These are phyloP conservation scores for Trichoderma simmonsii DNA, from an alignment of 2,329 filamentous ascomycete genomes.

Conservation along the genomic window DNA sequence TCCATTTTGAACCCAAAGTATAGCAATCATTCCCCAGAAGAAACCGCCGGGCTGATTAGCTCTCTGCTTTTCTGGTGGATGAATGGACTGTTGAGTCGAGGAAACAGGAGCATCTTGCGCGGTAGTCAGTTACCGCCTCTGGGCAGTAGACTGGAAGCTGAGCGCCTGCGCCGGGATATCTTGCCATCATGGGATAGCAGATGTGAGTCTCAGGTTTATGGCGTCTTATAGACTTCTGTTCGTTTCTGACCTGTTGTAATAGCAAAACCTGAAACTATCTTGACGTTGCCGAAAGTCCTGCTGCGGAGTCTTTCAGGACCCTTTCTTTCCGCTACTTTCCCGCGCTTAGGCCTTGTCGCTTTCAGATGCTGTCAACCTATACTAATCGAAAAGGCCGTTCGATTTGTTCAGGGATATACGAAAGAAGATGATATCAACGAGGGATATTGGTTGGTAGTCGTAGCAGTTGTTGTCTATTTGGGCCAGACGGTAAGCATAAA, in stretches of 20 bases:
- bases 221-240: background rate
- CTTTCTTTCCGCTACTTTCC: conserved; percentile 33
- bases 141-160: background rate
- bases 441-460: conserved; percentile 32
- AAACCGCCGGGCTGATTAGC: background rate
- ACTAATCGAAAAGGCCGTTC: conserved; percentile 38
- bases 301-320: background rate
- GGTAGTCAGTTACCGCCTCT: conserved; percentile 2
- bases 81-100: conserved; percentile 1
- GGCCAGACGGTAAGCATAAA: conserved; percentile 34
- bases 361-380: conserved; percentile 42
- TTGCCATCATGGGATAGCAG: background rate
- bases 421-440: conserved; percentile 18
- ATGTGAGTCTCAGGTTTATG: background rate
- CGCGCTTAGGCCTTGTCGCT: conserved; percentile 36
- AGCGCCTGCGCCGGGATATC: background rate
- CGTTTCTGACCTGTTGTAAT: background rate
- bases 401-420: conserved; percentile 32
- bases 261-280: conserved; percentile 1
- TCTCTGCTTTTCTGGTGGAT: conserved; percentile 18
- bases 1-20: background rate
- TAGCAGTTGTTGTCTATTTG: conserved; percentile 34
- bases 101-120: conserved; percentile 9
- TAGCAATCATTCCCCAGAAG: background rate
- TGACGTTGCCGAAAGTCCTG: conserved; percentile 13